Percentiles rank a stretch among this genome's conserved stretches.
phyloP scores from a whole-genome alignment of 805 yeast genomes.

The Saccharomycopsis microspora region DNA sequence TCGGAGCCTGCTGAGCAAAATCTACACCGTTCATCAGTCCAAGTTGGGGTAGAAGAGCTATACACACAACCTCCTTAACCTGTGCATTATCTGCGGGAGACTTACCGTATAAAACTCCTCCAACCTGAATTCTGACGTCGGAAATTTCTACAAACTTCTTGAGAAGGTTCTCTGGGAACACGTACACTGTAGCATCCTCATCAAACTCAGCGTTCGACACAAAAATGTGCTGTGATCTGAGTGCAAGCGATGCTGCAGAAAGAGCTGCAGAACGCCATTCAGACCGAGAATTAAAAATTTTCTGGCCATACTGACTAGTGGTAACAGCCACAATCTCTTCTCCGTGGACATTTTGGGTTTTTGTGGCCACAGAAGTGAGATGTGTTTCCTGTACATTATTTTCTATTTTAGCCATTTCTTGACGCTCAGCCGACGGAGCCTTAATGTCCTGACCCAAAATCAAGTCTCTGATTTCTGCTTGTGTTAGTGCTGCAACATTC shows the following conservation, averaged over 20 bases:
- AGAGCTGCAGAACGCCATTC: conserved; percentile 90
- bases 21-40: conserved; percentile 61
- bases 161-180: conserved; percentile 74
- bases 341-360: conserved; percentile 86
- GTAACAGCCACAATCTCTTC: conserved; percentile 93
- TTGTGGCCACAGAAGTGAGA: conserved; percentile 67
- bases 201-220: conserved; percentile 59
- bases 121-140: conserved; percentile 74
- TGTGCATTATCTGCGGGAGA: conserved; percentile 61
- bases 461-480: conserved; percentile 85
- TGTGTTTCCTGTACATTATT: conserved; percentile 34
- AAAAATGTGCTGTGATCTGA: conserved; percentile 66
- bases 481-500: conserved; percentile 78
- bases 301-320: conserved; percentile 79
- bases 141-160: conserved; percentile 69
- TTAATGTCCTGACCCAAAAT: conserved; percentile 89
- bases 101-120: conserved; percentile 70
- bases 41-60: conserved; percentile 80
- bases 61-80: conserved; percentile 65
- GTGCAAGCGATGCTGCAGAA: conserved; percentile 58
- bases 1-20: conserved; percentile 38
- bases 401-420: conserved; percentile 54
- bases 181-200: conserved; percentile 48
- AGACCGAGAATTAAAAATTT: conserved; percentile 67
- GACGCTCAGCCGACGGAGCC: conserved; percentile 82